Conservation (phyloP, 306 rosid genomes). For the Cicer bijugum region DNA sequence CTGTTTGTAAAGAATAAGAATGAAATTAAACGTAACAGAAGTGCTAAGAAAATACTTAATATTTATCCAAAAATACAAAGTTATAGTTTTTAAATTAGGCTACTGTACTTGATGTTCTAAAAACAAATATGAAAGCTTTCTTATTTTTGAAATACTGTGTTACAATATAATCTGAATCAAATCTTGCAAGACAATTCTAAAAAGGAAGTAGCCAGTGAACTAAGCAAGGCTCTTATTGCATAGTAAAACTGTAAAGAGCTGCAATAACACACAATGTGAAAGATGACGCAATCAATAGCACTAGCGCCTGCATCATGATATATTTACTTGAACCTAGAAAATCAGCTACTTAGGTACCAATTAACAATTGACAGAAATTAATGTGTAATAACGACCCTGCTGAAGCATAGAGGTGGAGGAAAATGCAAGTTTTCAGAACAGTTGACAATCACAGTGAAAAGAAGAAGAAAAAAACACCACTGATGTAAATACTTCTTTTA, state of each 20-base stretch:
- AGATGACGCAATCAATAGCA: not conserved
- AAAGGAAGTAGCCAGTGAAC: slow-evolving; percentile 25
- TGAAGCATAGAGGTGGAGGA: slow-evolving; percentile 34
- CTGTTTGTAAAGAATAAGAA: slow-evolving; percentile 15
- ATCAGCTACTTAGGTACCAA: not conserved
- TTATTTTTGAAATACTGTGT: slow-evolving; percentile 1
- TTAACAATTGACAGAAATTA: slow-evolving; percentile 9
- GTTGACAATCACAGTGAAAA: slow-evolving; percentile 1
- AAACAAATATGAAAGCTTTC: slow-evolving; percentile 15
- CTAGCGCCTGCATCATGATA: not conserved
- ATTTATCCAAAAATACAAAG: not conserved
- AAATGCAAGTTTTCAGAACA: slow-evolving; percentile 25
- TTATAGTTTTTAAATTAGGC: not conserved
- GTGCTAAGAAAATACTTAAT: not conserved
- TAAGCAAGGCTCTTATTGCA: slow-evolving; percentile 8
- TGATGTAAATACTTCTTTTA: slow-evolving; percentile 28
- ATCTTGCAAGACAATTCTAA: slow-evolving; percentile 7
- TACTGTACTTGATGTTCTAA: not conserved
- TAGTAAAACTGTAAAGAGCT: not conserved
- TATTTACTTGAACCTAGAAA: slow-evolving; percentile 33
- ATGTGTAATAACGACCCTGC: slow-evolving; percentile 20
- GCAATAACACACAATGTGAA: slow-evolving; percentile 2
- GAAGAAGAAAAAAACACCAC: slow-evolving; percentile 12
- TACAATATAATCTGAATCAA: slow-evolving; percentile 24
- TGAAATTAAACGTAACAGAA: not conserved